Base-by-base conservation (phyloP, 768 basidiomycete species). In the Fomitopsis serialis region DNA sequence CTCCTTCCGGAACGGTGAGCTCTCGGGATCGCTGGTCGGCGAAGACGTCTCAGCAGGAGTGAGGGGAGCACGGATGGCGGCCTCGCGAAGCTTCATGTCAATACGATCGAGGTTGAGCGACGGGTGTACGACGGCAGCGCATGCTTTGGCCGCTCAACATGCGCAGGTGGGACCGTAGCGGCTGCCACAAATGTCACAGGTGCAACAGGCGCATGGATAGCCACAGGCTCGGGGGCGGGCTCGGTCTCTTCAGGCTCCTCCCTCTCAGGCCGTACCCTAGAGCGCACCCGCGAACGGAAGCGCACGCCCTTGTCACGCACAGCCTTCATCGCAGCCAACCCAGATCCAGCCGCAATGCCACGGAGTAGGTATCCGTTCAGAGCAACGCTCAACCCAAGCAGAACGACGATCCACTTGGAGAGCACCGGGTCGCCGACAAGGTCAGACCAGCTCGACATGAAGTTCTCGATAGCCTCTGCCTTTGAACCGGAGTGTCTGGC, bases 351-450 rank as follows among this genome's bases (percentile, higher is more conserved):
- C 0, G 84, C 86, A 42, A 90, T 87, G 3, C 88, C 89, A 69
- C 92, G 95, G 54, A 99, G 79, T 15, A 98, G 77, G 65, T 92
- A 98, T 3, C 94, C 95, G 58, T 99, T 99, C 53, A 99, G 75
- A 52, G 85, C 80, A 54, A 98, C 87, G 54, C 87, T 89, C 55
- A 96, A 78, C 2, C 84, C 88, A 22, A 99, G 81, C 15, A 89
- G 77, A 52, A 91, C 78, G 46, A 98, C 90, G 65, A 98, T 94
- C 89, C 92, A 95, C 73, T 98, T 98, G 62, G 82, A 86, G 56
- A 98, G 72, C 48, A 98, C 81, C 1, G 96, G 96, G 64, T 99
- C 96, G 35, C 93, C 93, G 48, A 98, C 92, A 58, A 98, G 84
- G 13, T 75, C 73, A 9, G 92, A 91, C 95, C 95, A 98, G 3